Percentiles rank a stretch among this genome's conserved stretches.
Conservation (phyloP, 768 basidiomycete species). For the Leccinellum luteum region DNA sequence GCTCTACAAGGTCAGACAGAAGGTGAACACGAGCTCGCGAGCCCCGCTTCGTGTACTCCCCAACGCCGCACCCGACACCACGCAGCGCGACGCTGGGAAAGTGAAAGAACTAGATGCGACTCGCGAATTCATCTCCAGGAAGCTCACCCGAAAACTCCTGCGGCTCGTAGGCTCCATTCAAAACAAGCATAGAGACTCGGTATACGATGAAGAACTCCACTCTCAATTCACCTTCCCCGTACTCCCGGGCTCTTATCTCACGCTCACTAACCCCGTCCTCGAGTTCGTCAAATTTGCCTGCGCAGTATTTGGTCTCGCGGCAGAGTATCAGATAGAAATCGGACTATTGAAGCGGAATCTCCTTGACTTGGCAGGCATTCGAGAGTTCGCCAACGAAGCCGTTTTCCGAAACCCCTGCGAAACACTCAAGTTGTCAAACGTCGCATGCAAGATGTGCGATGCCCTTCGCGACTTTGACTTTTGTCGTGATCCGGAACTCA, state of each 20-base stretch:
- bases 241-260: conserved; percentile 83
- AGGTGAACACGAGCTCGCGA: conserved; percentile 54
- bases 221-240: conserved; percentile 76
- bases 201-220: conserved; percentile 50
- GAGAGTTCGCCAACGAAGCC: conserved; percentile 85
- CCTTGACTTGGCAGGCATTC: conserved; percentile 81
- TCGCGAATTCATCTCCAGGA: conserved; percentile 73
- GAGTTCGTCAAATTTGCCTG: conserved; percentile 89
- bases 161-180: conserved; percentile 62
- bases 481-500: conserved; percentile 84
- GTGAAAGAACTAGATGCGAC: conserved; percentile 64
- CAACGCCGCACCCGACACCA: conserved; percentile 59
- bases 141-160: conserved; percentile 79
- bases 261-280: conserved; percentile 74
- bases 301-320: conserved; percentile 75
- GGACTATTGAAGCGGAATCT: conserved; percentile 86
- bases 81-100: conserved; percentile 67
- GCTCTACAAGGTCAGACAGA: conserved; percentile 72
- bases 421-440: conserved; percentile 76
- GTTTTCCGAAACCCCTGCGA: conserved; percentile 91
- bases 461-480: conserved; percentile 89
- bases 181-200: conserved; percentile 57
- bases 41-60: conserved; percentile 73
- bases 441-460: conserved; percentile 88
- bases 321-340: conserved; percentile 82